phyloP scores from a whole-genome alignment of 192 early-diverging fungal species.

The Cetraspora pellucida region DNA sequence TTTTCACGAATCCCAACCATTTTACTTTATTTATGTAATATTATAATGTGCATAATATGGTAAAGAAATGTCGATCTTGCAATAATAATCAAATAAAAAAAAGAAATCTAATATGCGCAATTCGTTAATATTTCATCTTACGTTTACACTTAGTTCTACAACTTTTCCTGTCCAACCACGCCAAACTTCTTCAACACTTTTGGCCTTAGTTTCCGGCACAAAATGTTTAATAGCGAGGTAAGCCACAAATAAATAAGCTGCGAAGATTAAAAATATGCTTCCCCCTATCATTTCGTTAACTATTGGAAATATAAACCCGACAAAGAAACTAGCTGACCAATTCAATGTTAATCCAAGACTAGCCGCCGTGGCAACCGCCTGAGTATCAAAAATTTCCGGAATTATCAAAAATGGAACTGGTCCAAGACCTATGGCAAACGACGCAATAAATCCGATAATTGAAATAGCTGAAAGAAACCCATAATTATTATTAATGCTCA shows the following conservation, averaged over 20 bases:
- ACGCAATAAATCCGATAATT: slow-evolving; percentile 74
- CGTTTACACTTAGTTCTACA: too few species aligned
- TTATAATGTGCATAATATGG: too few species aligned
- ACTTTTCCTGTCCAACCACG: slow-evolving; percentile 32
- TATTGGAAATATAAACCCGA: slow-evolving; percentile 64
- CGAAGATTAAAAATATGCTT: slow-evolving; percentile 71
- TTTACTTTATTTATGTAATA: too few species aligned
- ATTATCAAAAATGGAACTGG: slow-evolving; percentile 84
- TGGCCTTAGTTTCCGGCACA: slow-evolving; percentile 74
- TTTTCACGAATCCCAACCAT: too few species aligned
- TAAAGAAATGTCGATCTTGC: too few species aligned
- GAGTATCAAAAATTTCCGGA: slow-evolving; percentile 74
- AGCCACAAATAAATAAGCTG: slow-evolving; percentile 47
- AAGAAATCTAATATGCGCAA: too few species aligned
- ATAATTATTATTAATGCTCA: slow-evolving; percentile 55
- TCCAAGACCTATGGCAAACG: slow-evolving; percentile 78
- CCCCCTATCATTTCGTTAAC: slow-evolving; percentile 53
- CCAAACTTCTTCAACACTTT: slow-evolving; percentile 58
- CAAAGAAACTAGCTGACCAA: slow-evolving; percentile 66
- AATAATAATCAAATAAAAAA: too few species aligned
- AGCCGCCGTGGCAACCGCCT: slow-evolving; percentile 63
- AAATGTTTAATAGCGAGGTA: slow-evolving; percentile 48
- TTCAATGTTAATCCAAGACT: slow-evolving; percentile 67
- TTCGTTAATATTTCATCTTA: too few species aligned
- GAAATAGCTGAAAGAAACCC: slow-evolving; percentile 64